Base-by-base conservation (phyloP, 2,329 filamentous ascomycete species). In the Epichloe uncinata region DNA sequence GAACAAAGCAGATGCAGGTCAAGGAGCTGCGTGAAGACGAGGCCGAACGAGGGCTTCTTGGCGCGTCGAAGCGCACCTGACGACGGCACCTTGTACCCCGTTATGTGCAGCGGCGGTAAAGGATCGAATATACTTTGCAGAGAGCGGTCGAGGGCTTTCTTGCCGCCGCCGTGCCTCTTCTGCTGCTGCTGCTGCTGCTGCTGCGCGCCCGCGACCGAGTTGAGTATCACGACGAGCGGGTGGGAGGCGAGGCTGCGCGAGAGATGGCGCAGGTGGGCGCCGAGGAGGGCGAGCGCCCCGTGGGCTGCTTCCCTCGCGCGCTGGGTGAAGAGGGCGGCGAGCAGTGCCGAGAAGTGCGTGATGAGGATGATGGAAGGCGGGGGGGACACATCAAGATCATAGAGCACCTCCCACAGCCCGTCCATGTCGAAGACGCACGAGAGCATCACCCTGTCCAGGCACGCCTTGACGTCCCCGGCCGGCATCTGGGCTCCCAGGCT, bases 341-440 rank as follows among this genome's bases (percentile, higher is more conserved):
- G 67, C 4, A 81, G 66, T 15, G 66, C 57, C 2, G 74, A 73
- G 58, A 78, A 71, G 61, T 78, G 74, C 7, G 77, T 78, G 49
- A 81, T 63, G 48, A 81, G 64, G 43, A 82, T 68, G 38, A 81
- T 62, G 30, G 50, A 26, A 8, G 22, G 22, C 2, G 7, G 2
- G 0, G 22, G 2, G 4, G 4, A 16, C 16, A 16, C 16, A 16
- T 72, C 68, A 36, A 79, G 55, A 55, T 82, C 79, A 2, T 59
- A 62, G 35, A 82, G 56, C 1, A 77, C 77, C 58, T 82, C 77
- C 69, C 69, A 73, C 16, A 82, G 56, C 0, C 79, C 79, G 43
- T 79, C 71, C 11, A 79, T 55, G 52, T 81, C 77, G 55, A 82
- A 82, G 1, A 82, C 71, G 22, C 74, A 68, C 22, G 75, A 75